These are phyloP conservation scores for Dalbergia oliveri DNA, from an alignment of 306 rosid genomes.

Conservation along the genomic window DNA sequence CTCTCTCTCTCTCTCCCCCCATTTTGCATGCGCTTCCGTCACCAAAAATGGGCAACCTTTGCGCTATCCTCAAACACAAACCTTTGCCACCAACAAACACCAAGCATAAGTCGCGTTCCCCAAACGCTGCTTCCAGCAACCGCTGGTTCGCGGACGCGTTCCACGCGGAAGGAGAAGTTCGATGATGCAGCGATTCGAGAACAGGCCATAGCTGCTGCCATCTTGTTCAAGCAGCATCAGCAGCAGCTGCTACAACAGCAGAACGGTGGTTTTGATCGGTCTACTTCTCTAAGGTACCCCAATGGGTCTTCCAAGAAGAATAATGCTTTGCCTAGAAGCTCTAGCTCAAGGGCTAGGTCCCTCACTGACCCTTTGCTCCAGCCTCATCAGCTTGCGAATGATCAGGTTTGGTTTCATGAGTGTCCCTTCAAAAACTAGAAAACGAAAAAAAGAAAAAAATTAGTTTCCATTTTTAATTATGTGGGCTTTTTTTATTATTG, in stretches of 20 bases:
- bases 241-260: constrained; percentile 61
- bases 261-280: constrained; percentile 72
- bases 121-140: constrained; percentile 58
- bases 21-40: not conserved
- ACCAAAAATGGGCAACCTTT: not conserved
- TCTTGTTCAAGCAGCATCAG: constrained; percentile 74
- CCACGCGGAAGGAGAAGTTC: constrained; percentile 64
- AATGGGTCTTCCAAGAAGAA: constrained; percentile 69
- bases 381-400: constrained; percentile 83
- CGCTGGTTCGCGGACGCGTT: constrained; percentile 61
- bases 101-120: constrained; percentile 67
- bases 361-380: constrained; percentile 90
- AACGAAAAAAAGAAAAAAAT: not conserved
- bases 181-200: constrained; percentile 70
- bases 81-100: not conserved
- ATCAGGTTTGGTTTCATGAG: constrained; percentile 57
- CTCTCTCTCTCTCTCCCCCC: not conserved
- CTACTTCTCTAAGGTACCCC: constrained; percentile 75
- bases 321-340: constrained; percentile 73
- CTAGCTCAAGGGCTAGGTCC: constrained; percentile 88
- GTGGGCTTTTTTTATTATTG: not conserved
- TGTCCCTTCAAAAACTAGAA: not conserved
- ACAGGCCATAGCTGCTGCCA: constrained; percentile 91
- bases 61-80: constrained; percentile 33
- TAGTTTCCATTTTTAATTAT: not conserved